phyloP scores from a whole-genome alignment of 73 alveolate genomes.

The Tetrahymena elliotti region DNA sequence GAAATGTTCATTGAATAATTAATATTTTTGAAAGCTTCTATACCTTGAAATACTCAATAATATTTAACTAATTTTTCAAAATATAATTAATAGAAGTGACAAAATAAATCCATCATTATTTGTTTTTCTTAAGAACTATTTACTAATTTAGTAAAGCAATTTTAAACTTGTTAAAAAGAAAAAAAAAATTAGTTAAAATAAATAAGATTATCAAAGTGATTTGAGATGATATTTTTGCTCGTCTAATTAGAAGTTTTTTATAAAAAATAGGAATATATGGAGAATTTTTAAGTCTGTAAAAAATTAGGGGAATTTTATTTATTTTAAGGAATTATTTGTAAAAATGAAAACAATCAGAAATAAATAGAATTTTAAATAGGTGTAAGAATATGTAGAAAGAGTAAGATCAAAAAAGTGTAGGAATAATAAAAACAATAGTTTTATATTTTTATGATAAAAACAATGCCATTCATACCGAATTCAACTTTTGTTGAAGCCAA shows the following conservation, averaged over 20 bases:
- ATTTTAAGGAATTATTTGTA: no score
- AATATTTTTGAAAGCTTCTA: background rate
- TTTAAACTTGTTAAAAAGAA: no score
- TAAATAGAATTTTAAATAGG: background rate
- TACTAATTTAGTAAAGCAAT: background rate
- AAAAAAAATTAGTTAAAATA: no score
- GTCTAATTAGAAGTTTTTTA: background rate
- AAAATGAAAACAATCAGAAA: background rate
- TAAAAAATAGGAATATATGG: no score
- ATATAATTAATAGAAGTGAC: background rate
- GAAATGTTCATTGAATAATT: background rate
- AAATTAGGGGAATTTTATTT: background rate
- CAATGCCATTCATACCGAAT: background rate
- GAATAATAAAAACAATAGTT: no score
- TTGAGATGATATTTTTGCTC: no score
- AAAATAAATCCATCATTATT: background rate
- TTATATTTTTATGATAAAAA: no score
- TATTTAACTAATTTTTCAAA: background rate
- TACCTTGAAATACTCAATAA: background rate
- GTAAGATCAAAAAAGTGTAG: background rate
- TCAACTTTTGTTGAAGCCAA: background rate
- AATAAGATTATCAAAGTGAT: background rate
- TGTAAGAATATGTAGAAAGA: background rate
- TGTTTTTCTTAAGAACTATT: background rate
- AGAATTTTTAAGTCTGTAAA: no score